Evolutionary conservation across 2,329 filamentous ascomycete genomes (phyloP).

Genomic region (Aschersonia sp.): DNA sequence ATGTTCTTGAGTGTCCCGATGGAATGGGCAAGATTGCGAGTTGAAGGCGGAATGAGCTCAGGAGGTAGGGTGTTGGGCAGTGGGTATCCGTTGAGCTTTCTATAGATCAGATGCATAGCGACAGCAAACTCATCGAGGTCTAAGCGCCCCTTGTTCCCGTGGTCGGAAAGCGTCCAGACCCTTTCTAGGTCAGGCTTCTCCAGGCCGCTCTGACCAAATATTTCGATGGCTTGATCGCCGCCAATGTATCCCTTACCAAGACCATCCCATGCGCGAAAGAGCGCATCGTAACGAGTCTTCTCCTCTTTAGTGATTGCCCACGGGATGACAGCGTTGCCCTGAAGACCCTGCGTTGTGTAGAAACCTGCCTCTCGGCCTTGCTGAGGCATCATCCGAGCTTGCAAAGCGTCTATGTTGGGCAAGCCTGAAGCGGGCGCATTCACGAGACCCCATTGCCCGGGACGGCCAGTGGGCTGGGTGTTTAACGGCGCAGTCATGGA

Average conservation of each 20-base stretch:
- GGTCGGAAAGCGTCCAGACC: conserved; percentile 89
- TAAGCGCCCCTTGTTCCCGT: conserved; percentile 83
- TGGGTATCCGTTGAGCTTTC: conserved; percentile 91
- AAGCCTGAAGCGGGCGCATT: conserved; percentile 82
- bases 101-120: conserved; percentile 97
- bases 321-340: conserved; percentile 88
- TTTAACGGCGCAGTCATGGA: conserved; percentile 58
- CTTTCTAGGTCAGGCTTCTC: conserved; percentile 81
- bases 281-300: conserved; percentile 88
- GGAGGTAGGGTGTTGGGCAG: conserved; percentile 76
- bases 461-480: conserved; percentile 83
- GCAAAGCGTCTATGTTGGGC: conserved; percentile 85
- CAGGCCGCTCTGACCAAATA: conserved; percentile 89
- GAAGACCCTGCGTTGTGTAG: conserved; percentile 74
- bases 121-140: conserved; percentile 97
- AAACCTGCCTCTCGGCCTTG: conserved; percentile 70
- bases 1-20: conserved; percentile 87
- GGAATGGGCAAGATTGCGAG: conserved; percentile 81
- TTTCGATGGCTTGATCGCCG: conserved; percentile 87
- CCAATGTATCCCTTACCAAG: conserved; percentile 84
- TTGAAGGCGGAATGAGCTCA: conserved; percentile 88
- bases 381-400: conserved; percentile 95
- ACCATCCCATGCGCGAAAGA: conserved; percentile 95
- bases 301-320: conserved; percentile 99
- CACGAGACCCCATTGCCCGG: conserved; percentile 96